Evolutionary conservation across 2,329 filamentous ascomycete species (phyloP), one percentile per base, ranked within the genome.

Genomic region (Aureobasidium namibiae): DNA sequence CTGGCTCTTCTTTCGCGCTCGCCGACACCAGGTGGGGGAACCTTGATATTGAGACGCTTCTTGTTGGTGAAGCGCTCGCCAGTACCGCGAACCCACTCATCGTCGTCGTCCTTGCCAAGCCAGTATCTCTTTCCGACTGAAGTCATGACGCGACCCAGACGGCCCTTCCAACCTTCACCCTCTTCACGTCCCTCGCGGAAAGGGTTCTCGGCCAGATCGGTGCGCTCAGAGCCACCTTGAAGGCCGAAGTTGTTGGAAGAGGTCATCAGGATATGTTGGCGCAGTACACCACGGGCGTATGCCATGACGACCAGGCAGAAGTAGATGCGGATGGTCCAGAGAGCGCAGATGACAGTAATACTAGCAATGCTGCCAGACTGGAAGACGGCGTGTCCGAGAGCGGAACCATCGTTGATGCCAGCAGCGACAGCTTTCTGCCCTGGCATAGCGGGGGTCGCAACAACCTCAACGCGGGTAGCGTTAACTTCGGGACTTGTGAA

Each of bases 301-400:
- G 89, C 85, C 74, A 95, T 85, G 71, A 95, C 84, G 57, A 96
- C 81, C 38, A 96, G 77, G 65, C 88, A 84, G 67, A 95, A 92
- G 76, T 96, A 96, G 31, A 91, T 72, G 31, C 92, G 82, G 41
- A 95, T 78, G 13, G 87, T 77, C 74, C 88, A 95, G 63, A 96
- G 81, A 1, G 81, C 73, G 33, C 82, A 80, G 62, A 96, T 89
- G 57, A 95, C 79, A 11, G 86, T 77, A 71, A 96, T 87, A 73
- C 88, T 92, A 62, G 89, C 86, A 67, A 88, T 80, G 69, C 80
- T 84, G 67, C 87, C 85, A 44, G 80, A 80, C 63, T 86, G 80
- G 62, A 83, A 78, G n/a, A 88, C 75, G 67, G 84, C 79, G 73
- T 87, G 79, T 76, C 86, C 76, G 70, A 89, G 70, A 44, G 76